These are phyloP conservation scores for Orbilia javanica DNA, from an alignment of 2,329 filamentous ascomycete species.

Conservation along the genomic window DNA sequence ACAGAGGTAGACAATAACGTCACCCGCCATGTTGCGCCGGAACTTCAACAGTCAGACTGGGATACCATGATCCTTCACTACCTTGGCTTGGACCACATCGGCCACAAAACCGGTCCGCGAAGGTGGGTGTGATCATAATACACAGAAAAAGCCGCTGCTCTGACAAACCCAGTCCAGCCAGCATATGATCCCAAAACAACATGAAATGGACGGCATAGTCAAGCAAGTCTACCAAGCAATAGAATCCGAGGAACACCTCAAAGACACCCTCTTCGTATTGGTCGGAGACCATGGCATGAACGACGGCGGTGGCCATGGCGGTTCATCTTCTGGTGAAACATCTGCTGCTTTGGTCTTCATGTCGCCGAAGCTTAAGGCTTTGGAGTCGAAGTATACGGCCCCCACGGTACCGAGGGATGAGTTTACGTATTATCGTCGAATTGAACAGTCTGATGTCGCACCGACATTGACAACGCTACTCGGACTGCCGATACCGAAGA, in stretches of 20 bases:
- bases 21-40: conserved; percentile 84
- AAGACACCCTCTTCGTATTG: conserved; percentile 83
- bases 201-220: conserved; percentile 91
- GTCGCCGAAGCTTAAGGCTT: conserved; percentile 79
- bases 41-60: conserved; percentile 85
- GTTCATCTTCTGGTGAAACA: conserved; percentile 92
- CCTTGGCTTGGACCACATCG: conserved; percentile 94
- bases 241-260: conserved; percentile 76
- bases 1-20: conserved; percentile 98
- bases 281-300: conserved; percentile 99
- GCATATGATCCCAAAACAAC: conserved; percentile 92
- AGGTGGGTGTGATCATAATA: conserved; percentile 70
- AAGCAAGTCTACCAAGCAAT: conserved; percentile 81
- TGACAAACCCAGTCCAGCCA: conserved; percentile 69
- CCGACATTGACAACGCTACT: conserved; percentile 88
- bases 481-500: conserved; percentile 87
- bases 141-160: neutral
- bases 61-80: conserved; percentile 95
- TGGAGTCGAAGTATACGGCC: conserved; percentile 66
- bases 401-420: conserved; percentile 75
- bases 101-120: conserved; percentile 90
- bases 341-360: conserved; percentile 92
- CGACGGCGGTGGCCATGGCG: conserved; percentile 95
- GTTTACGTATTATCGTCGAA: conserved; percentile 83
- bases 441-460: conserved; percentile 95